Evolutionary conservation across 495 filamentous ascomycete species (phyloP), one percentile per base, ranked within the genome.

Genomic region (Tuber microsphaerosporum): DNA sequence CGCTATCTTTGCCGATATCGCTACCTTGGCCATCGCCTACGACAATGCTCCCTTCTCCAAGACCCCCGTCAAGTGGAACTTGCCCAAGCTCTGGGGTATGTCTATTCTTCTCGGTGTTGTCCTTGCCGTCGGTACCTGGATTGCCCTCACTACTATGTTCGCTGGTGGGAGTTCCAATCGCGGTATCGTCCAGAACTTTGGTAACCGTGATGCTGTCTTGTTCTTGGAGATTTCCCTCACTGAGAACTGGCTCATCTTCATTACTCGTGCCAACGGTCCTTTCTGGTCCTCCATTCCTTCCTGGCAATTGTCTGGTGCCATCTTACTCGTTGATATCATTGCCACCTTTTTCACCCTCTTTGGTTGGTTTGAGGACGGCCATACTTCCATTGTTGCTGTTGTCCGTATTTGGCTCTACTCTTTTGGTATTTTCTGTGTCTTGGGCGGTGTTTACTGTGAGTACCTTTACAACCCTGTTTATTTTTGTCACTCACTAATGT

Each of bases 161-260:
- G 87, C 88, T 75, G 86, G 86, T 72, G 89, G 89, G 51, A 83
- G 90, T 76, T 17, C n/a, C 2, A 20, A 39, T 16, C 39, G n/a
- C n/a, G 93, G 93, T 87, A 92, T 97, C 79, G 90, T 93, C 74
- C 91, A 96, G 87, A 92, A 94, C 84, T 91, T 90, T 79, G 94
- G 94, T 86, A 88, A 90, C 81, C 88, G 91, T 69, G 92, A 97
- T 82, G 88, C 89, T 76, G 90, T 97, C 61, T 83, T 97, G 77
- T 97, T 97, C 87, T 89, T 97, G 71, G 88, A 97, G 84, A 93
- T 97, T 84, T 91, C 92, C 19, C 88, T 97, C 75, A 92, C 94
- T 73, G 92, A 97, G 87, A 97, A 95, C 85, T 97, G 94, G 93
- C 89, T 97, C 69, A 97, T 97, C 85, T 94, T 97, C 87, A 94